These are phyloP conservation scores for Ambrosiella xylebori DNA, from an alignment of 2,329 filamentous ascomycete species.

Conservation along the genomic window DNA sequence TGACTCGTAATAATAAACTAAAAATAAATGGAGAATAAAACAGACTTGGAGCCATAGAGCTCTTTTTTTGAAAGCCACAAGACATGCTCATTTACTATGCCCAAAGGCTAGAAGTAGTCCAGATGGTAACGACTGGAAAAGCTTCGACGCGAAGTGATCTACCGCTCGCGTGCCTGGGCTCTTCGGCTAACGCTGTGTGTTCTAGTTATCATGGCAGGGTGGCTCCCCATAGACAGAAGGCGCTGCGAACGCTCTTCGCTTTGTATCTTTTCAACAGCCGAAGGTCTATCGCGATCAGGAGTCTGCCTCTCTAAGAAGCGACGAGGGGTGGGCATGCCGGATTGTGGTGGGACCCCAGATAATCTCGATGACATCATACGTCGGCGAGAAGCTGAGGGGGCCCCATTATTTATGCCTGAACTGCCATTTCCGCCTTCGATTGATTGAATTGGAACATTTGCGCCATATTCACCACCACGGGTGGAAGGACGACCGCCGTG, in stretches of 20 bases:
- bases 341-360: constrained; percentile 15
- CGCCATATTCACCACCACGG: constrained; percentile 21
- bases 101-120: neutral
- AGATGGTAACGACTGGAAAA: neutral
- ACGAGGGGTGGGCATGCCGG: constrained; percentile 9
- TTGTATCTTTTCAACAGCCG: constrained; percentile 21
- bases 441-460: constrained; percentile 13
- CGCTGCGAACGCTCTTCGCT: constrained; percentile 27
- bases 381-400: constrained; percentile 33
- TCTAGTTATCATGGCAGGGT: constrained; percentile 26
- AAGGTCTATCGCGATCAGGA: constrained; percentile 9
- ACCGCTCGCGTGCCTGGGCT: constrained; percentile 13
- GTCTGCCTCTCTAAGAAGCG: constrained; percentile 11
- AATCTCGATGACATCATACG: constrained; percentile 33
- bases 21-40: neutral
- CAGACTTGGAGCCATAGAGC: neutral
- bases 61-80: neutral
- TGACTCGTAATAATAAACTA: neutral
- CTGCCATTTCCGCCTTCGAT: constrained; percentile 16
- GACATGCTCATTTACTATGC: neutral
- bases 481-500: constrained; percentile 18
- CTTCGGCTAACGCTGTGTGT: constrained; percentile 28
- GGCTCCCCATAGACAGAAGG: constrained; percentile 27
- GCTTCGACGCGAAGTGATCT: constrained; percentile 20
- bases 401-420: constrained; percentile 17